phyloP scores from a whole-genome alignment of 1,284 basidiomycete species.

The Cutaneotrichosporon sp. region DNA sequence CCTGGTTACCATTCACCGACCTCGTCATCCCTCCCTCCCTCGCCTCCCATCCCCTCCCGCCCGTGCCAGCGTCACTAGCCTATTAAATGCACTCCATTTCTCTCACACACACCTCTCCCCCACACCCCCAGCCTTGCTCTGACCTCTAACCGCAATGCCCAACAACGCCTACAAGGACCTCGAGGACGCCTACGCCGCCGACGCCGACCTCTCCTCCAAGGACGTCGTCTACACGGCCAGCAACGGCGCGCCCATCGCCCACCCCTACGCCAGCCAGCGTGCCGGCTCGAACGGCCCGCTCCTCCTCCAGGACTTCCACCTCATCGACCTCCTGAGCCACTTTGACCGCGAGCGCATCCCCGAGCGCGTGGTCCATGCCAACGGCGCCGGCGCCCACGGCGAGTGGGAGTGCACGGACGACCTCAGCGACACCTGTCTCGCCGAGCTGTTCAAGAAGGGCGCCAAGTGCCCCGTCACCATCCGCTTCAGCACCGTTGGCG shows the following conservation, averaged over 20 bases:
- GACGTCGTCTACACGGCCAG: constrained; percentile 70
- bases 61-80: background rate
- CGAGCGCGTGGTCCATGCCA: constrained; percentile 76
- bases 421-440: constrained; percentile 71
- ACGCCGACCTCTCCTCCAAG: background rate
- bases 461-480: constrained; percentile 37
- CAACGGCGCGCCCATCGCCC: constrained; percentile 69
- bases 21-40: background rate
- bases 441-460: constrained; percentile 66
- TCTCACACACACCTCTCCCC: background rate
- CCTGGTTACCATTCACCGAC: no score
- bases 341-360: constrained; percentile 66
- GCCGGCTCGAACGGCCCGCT: constrained; percentile 75
- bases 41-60: no score
- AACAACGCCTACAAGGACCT: constrained; percentile 1
- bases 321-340: constrained; percentile 59
- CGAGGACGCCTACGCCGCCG: constrained; percentile 5
- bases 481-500: constrained; percentile 58
- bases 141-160: background rate
- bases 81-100: background rate
- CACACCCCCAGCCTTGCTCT: background rate
- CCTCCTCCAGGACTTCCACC: constrained; percentile 65
- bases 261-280: constrained; percentile 68
- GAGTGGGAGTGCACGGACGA: constrained; percentile 80
- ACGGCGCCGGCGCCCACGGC: constrained; percentile 90